phyloP scores from a whole-genome alignment of 129 eudicot species.

The Glebionis coronaria region DNA sequence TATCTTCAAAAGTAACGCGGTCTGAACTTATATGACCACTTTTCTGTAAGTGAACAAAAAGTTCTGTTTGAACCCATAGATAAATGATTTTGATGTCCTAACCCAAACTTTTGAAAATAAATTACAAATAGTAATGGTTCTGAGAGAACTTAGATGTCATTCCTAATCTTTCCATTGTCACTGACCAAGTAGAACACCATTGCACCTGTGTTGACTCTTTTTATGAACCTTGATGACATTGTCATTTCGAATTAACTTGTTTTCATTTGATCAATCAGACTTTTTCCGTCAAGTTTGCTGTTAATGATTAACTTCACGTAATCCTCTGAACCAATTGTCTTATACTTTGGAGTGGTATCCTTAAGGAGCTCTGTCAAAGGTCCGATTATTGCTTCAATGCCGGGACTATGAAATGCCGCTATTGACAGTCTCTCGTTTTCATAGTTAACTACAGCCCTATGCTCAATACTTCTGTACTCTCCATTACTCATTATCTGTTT shows the following conservation, averaged over 20 bases:
- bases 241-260: neutral
- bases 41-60: too few species aligned
- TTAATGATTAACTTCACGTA: slow-evolving; percentile 21
- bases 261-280: slow-evolving; percentile 33
- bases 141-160: too few species aligned
- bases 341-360: slow-evolving; percentile 27
- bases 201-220: too few species aligned
- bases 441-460: slow-evolving; percentile 38
- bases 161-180: too few species aligned
- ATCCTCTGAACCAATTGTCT: slow-evolving; percentile 29
- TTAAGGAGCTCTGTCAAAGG: slow-evolving; percentile 32
- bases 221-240: neutral
- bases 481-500: slow-evolving; percentile 54
- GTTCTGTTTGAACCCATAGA: too few species aligned
- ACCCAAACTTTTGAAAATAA: too few species aligned
- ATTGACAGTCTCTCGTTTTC: slow-evolving; percentile 45
- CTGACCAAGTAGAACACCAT: too few species aligned
- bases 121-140: too few species aligned
- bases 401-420: slow-evolving; percentile 43
- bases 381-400: slow-evolving; percentile 19
- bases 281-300: slow-evolving; percentile 47
- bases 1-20: too few species aligned
- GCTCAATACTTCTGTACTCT: slow-evolving; percentile 51
- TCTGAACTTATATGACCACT: too few species aligned
- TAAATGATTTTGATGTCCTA: too few species aligned